Conservation (phyloP, 768 basidiomycete genomes). For the Leucosporidium creatinivorum region DNA sequence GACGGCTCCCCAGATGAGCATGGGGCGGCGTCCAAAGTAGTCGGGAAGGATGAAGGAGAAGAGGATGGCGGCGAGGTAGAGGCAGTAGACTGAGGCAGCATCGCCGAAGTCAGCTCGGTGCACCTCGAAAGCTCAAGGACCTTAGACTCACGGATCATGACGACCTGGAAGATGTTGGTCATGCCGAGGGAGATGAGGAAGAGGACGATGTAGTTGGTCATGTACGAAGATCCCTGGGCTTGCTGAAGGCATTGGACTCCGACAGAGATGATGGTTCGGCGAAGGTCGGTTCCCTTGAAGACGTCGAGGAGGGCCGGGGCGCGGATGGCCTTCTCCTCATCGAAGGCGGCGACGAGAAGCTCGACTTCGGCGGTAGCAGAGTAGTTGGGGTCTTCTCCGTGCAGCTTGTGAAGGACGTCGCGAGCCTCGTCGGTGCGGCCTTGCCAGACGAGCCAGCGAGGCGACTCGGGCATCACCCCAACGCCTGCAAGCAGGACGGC, state of each 20-base stretch:
- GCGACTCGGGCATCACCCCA: conserved; percentile 12
- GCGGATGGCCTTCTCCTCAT: conserved; percentile 6
- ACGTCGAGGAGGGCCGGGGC: not conserved
- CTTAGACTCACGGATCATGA: conserved; percentile 26
- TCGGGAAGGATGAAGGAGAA: conserved; percentile 22
- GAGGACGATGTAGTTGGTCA: conserved; percentile 23
- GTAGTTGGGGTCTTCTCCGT: not conserved
- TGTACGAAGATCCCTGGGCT: conserved; percentile 14
- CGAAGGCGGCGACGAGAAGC: conserved; percentile 16
- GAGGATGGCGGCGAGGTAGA: conserved; percentile 19
- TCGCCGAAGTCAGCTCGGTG: too few species aligned
- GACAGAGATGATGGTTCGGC: conserved; percentile 4
- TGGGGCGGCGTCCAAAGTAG: conserved; percentile 18
- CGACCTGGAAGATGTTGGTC: conserved; percentile 26
- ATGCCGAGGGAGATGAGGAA: conserved; percentile 26
- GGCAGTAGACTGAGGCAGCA: not conserved
- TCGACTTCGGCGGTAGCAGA: conserved; percentile 13
- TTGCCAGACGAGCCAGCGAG: conserved; percentile 21
- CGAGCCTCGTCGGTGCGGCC: conserved; percentile 18
- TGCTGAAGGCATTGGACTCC: conserved; percentile 21
- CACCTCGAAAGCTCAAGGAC: too few species aligned
- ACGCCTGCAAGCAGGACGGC: conserved; percentile 3
- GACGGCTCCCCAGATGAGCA: conserved; percentile 23
- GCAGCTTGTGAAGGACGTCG: not conserved
- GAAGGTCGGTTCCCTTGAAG: conserved; percentile 14